Conservation (phyloP, 2,329 filamentous ascomycete genomes). For the Proliferodiscus dingleyae region DNA sequence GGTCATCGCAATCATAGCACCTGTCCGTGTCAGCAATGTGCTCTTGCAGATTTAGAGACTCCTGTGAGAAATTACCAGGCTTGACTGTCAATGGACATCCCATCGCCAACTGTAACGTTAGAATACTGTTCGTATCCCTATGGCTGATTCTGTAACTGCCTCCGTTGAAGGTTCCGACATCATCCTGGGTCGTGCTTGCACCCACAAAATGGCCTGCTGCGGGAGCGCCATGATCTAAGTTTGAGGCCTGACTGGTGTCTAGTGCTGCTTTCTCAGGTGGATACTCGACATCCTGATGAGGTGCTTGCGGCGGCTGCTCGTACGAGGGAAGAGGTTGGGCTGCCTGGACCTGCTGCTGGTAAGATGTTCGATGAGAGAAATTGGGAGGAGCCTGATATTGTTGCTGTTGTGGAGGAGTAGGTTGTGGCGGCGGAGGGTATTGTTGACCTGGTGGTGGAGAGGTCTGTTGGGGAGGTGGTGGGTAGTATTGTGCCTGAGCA, state of each 20-base stretch:
- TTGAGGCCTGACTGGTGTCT: conserved; percentile 26
- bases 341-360: conserved; percentile 23
- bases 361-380: conserved; percentile 32
- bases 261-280: conserved; percentile 27
- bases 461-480: conserved; percentile 30
- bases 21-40: conserved; percentile 34
- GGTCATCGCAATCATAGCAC: conserved; percentile 93
- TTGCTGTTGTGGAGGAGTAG: conserved; percentile 20
- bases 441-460: conserved; percentile 20
- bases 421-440: conserved; percentile 29
- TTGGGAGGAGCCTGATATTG: conserved; percentile 22
- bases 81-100: conserved; percentile 79
- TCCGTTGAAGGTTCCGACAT: conserved; percentile 95
- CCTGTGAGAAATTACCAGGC: conserved; percentile 49
- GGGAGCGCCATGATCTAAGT: conserved; percentile 37
- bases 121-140: conserved; percentile 80
- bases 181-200: conserved; percentile 62
- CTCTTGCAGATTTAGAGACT: neutral
- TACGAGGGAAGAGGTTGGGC: conserved; percentile 1
- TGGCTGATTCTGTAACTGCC: conserved; percentile 93
- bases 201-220: conserved; percentile 55
- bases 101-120: conserved; percentile 85
- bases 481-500: conserved; percentile 27
- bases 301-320: conserved; percentile 9
- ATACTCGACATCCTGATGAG: conserved; percentile 18